Percentiles rank a stretch among this genome's conserved stretches.
These are phyloP conservation scores for Pseudogymnoascus sp. DNA, from an alignment of 2,329 filamentous ascomycete genomes.

Conservation along the genomic window DNA sequence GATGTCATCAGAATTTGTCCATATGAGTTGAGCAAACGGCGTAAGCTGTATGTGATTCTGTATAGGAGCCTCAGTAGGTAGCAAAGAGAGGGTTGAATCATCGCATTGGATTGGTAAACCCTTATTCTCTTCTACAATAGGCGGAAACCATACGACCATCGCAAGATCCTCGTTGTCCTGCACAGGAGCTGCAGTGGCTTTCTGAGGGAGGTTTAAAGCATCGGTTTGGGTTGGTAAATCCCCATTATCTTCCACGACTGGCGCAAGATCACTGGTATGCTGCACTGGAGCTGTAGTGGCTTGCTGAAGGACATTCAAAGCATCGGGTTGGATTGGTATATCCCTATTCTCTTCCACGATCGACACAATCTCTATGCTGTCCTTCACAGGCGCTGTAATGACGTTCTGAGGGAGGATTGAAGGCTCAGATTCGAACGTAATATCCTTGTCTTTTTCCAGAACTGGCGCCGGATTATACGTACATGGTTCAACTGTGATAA, in stretches of 20 bases:
- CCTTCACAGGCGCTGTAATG: neutral
- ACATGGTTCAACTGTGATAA: neutral
- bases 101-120: neutral
- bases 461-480: neutral
- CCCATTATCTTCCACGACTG: neutral
- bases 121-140: neutral
- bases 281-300: neutral
- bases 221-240: neutral
- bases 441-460: neutral
- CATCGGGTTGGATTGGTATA: neutral
- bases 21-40: neutral
- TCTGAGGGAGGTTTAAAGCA: neutral
- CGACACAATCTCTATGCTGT: neutral
- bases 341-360: neutral
- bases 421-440: neutral
- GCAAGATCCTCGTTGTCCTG: neutral
- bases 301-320: neutral
- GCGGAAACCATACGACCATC: neutral
- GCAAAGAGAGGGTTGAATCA: neutral
- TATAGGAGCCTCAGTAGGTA: neutral
- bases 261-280: neutral
- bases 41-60: neutral
- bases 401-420: neutral
- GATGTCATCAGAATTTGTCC: neutral
- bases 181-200: neutral